Evolutionary conservation across 345 rosid species (phyloP).

Genomic region (Theobroma cacao): DNA sequence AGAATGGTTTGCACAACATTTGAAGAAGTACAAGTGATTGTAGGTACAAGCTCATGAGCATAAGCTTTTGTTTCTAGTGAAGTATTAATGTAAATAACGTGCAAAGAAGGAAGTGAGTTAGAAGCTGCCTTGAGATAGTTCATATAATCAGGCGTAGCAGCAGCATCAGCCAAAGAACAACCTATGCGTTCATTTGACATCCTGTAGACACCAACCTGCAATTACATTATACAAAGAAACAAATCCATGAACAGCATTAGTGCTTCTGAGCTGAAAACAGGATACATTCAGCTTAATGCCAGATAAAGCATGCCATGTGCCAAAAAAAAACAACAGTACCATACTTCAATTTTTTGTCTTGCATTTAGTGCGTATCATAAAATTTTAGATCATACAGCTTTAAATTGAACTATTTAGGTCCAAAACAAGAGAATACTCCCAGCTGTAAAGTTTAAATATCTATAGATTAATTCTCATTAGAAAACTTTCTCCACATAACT

Average conservation of each 20-base stretch:
- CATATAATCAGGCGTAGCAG: constrained; percentile 78
- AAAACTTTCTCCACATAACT: background rate
- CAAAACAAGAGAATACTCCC: background rate
- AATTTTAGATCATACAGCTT: background rate
- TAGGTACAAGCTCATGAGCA: constrained; percentile 95
- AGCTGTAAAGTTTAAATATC: background rate
- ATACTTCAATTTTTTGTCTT: background rate
- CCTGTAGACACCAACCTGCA: constrained; percentile 88
- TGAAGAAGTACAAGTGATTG: constrained; percentile 96
- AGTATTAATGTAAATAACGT: constrained; percentile 89
- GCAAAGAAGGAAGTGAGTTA: constrained; percentile 61
- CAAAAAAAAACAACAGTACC: background rate
- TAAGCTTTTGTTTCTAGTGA: constrained; percentile 93
- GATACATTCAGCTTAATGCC: background rate
- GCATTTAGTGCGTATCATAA: background rate
- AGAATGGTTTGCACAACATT: constrained; percentile 90
- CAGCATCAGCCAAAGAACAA: constrained; percentile 98
- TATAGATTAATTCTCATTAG: background rate
- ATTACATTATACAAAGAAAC: constrained; percentile 9
- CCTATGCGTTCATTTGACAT: constrained; percentile 90
- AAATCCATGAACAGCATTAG: constrained; percentile 7
- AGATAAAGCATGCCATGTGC: background rate
- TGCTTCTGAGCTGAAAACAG: background rate
- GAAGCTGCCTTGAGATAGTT: constrained; percentile 79
- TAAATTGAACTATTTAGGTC: background rate